These are phyloP conservation scores for Cadophora sp. DNA, from an alignment of 2,329 filamentous ascomycete species.

Conservation along the genomic window DNA sequence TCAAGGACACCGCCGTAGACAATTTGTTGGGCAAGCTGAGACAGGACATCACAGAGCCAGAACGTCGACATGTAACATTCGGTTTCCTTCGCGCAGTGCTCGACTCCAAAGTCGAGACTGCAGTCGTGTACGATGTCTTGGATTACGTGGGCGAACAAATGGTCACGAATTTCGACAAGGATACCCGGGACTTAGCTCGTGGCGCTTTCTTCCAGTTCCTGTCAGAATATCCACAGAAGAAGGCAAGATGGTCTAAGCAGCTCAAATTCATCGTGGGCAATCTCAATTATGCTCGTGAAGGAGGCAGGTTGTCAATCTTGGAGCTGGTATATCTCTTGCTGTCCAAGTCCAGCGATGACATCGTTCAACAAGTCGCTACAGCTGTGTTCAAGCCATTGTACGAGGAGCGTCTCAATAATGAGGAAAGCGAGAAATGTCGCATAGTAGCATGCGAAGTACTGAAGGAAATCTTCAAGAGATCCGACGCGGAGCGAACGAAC, in stretches of 20 bases:
- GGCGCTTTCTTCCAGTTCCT: slow-evolving; percentile 95
- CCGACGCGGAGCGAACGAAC: slow-evolving; percentile 74
- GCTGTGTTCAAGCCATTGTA: slow-evolving; percentile 88
- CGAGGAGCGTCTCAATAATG: slow-evolving; percentile 72
- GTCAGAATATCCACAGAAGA: slow-evolving; percentile 91
- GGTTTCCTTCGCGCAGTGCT: slow-evolving; percentile 91
- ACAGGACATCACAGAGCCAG: slow-evolving; percentile 89
- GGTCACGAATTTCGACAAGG: slow-evolving; percentile 93
- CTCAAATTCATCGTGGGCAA: slow-evolving; percentile 89
- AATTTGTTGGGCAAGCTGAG: slow-evolving; percentile 82
- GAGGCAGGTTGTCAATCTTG: slow-evolving; percentile 90
- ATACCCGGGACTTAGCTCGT: slow-evolving; percentile 84
- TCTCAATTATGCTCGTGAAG: slow-evolving; percentile 85
- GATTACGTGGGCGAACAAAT: slow-evolving; percentile 91
- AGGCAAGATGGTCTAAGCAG: slow-evolving; percentile 87
- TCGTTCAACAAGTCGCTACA: slow-evolving; percentile 81
- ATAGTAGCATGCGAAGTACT: slow-evolving; percentile 81
- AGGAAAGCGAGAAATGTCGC: slow-evolving; percentile 85
- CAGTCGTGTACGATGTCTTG: slow-evolving; percentile 87
- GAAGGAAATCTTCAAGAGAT: slow-evolving; percentile 79
- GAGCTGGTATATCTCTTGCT: slow-evolving; percentile 89
- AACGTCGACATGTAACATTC: slow-evolving; percentile 92
- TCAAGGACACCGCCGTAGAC: slow-evolving; percentile 84
- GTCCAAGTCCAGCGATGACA: slow-evolving; percentile 80
- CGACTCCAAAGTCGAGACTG: slow-evolving; percentile 83